Base-by-base conservation (phyloP, 2,329 filamentous ascomycete genomes). In the Hymenotorrendiella dingleyae region DNA sequence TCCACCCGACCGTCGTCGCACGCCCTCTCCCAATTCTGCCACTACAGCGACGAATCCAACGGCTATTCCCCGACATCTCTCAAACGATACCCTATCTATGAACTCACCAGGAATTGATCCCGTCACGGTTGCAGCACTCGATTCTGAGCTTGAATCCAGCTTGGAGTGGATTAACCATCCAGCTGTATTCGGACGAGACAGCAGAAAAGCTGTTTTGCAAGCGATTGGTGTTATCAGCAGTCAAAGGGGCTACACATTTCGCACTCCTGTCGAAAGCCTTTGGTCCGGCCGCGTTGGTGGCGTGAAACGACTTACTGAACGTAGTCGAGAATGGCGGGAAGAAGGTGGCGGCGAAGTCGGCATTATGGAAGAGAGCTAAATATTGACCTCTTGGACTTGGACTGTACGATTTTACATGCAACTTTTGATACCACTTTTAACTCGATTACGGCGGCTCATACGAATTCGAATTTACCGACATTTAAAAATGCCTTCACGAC, bases 101-200 rank as follows among this genome's bases (percentile, higher is more conserved):
- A 69, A 6, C 60, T 86, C 64, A 61, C 84, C 81, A 6, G 86
- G 88, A n/a, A 91, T 98, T 43, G 93, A 98, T 58, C 67, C 78
- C 5, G 73, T 73, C 26, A 93, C 86, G 0, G 91, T 97, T 57
- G 73, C 80, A 19, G 90, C 93, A 2, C 78, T 98, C 14, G 93
- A 98, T 62, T 79, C 86, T 1, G 93, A 98, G 64, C 76, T 98
- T 24, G 88, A 95, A 62, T 79, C 86, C 24, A 87, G 86, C 38
- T 70, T 98, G 12, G 93, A 98, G 66, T 98, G 93, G 93, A 97
- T 98, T 64, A 89, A 85, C 61, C 93, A 98, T 59, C 93, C 93
- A 1, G 90, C 90, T 2, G 87, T 97, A 2, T 98, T 98, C 62
- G 84, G 86, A 7, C 81, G 93, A 27, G 93, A 98, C 62, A 93